phyloP scores from a whole-genome alignment of 495 filamentous ascomycete species.

The Daldinia vernicosa region DNA sequence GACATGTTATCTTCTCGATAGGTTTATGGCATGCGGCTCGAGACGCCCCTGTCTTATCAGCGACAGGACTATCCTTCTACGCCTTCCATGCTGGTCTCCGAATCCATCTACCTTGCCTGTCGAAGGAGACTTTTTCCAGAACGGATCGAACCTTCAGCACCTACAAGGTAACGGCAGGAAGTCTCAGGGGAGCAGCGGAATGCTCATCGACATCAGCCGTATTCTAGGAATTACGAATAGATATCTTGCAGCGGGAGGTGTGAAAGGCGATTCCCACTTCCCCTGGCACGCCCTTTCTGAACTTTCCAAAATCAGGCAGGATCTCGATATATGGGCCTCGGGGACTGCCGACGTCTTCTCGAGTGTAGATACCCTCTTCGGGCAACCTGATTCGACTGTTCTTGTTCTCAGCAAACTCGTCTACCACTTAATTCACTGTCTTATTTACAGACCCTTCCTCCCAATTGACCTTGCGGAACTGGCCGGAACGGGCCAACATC shows the following conservation, averaged over 20 bases:
- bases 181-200: constrained; percentile 71
- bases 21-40: constrained; percentile 79
- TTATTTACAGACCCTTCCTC: constrained; percentile 85
- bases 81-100: constrained; percentile 73
- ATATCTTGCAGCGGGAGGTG: constrained; percentile 83
- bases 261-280: constrained; percentile 88
- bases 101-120: constrained; percentile 63
- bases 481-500: constrained; percentile 79
- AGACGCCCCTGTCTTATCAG: constrained; percentile 78
- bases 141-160: constrained; percentile 74
- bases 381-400: constrained; percentile 77
- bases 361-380: constrained; percentile 75
- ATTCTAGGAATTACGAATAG: constrained; percentile 84
- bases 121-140: constrained; percentile 80
- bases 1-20: constrained; percentile 84
- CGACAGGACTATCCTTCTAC: constrained; percentile 76
- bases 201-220: constrained; percentile 83
- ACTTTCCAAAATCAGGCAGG: constrained; percentile 84
- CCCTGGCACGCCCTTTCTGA: constrained; percentile 88
- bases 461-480: constrained; percentile 84
- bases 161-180: constrained; percentile 70
- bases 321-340: constrained; percentile 84
- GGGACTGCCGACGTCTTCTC: constrained; percentile 82
- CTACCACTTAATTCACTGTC: constrained; percentile 84
- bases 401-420: constrained; percentile 83